Conservation (phyloP, 345 rosid genomes). For the Ceriops zippeliana region DNA sequence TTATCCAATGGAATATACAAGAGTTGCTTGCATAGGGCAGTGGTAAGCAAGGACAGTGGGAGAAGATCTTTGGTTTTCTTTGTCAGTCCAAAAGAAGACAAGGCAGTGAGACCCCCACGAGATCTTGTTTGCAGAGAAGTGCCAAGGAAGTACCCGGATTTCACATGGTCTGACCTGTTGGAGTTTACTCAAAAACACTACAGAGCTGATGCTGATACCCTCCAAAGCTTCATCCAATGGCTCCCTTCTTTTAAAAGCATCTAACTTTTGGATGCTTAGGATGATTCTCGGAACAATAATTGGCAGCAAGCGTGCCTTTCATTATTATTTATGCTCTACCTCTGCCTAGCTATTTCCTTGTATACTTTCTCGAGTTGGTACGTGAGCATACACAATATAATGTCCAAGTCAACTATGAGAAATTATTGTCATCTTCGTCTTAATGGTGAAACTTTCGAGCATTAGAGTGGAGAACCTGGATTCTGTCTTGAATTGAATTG, state of each 20-base stretch:
- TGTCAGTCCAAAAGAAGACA: constrained; percentile 53
- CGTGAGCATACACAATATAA: too few species aligned
- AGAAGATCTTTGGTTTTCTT: constrained; percentile 61
- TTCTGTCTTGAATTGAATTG: too few species aligned
- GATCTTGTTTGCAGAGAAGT: constrained; percentile 38
- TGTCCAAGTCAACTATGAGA: too few species aligned
- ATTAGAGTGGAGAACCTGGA: too few species aligned
- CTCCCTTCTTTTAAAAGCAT: constrained; percentile 22
- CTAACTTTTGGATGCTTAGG: constrained; percentile 1
- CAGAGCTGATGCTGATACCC: constrained; percentile 46
- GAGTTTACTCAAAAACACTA: constrained; percentile 53
- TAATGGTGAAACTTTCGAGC: too few species aligned
- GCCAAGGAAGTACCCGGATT: constrained; percentile 60
- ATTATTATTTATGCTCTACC: background rate
- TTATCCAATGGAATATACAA: constrained; percentile 57
- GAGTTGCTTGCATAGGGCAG: constrained; percentile 69
- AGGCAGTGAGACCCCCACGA: constrained; percentile 61
- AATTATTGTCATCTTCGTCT: too few species aligned
- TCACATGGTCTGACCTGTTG: constrained; percentile 70
- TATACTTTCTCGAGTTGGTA: too few species aligned
- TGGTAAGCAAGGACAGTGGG: constrained; percentile 50
- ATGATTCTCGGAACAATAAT: background rate
- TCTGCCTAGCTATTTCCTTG: background rate
- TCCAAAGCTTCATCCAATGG: constrained; percentile 42
- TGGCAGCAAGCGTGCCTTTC: background rate